These are phyloP conservation scores for Deuterostichococcus epilithicus DNA, from an alignment of 139 green algal species.

Conservation along the genomic window DNA sequence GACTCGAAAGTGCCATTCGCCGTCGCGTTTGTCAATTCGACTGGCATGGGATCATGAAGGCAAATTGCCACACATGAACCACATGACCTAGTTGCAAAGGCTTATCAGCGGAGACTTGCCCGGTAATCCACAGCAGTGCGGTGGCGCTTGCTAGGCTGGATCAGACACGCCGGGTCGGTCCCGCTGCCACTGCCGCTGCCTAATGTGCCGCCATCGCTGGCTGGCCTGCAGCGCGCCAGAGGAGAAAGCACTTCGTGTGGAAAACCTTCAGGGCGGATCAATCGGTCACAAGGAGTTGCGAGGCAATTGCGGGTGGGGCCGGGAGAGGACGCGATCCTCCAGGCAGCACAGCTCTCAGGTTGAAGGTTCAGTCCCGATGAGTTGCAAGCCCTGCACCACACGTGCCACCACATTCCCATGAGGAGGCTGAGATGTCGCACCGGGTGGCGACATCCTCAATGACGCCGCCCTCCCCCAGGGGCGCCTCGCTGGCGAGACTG, in stretches of 20 bases:
- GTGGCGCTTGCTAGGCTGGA: slow-evolving; percentile 23
- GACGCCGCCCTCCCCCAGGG: background rate
- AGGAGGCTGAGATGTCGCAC: background rate
- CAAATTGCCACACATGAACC: no score
- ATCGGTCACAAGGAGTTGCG: no score
- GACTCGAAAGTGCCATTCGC: no score
- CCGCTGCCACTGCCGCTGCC: background rate
- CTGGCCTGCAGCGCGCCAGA: background rate
- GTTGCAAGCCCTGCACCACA: background rate
- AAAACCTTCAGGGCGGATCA: background rate
- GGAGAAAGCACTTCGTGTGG: no score
- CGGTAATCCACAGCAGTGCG: slow-evolving; percentile 43
- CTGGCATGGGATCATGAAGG: no score
- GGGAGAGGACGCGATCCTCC: no score
- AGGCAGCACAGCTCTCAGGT: no score
- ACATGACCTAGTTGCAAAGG: background rate
- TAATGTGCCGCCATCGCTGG: background rate
- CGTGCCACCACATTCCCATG: background rate
- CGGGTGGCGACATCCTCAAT: slow-evolving; percentile 1
- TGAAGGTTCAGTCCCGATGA: background rate
- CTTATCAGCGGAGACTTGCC: background rate
- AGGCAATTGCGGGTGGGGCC: no score
- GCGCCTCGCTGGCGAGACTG: background rate
- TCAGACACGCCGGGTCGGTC: background rate
- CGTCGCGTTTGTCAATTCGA: no score